Evolutionary conservation across 495 filamentous ascomycete species (phyloP).

Genomic region (Cenococcum geophilum): DNA sequence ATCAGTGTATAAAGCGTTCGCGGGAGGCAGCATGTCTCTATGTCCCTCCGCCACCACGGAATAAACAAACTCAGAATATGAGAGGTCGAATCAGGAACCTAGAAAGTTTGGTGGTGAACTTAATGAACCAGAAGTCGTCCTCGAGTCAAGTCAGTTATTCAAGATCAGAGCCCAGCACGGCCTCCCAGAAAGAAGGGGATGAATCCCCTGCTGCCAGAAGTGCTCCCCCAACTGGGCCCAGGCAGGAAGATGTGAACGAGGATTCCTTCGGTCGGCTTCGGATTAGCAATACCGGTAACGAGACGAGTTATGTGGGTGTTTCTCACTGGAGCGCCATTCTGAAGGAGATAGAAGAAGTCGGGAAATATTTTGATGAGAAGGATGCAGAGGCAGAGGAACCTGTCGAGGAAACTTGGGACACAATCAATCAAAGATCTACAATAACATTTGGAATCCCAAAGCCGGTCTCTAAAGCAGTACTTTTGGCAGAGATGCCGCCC

Average conservation of each 20-base stretch:
- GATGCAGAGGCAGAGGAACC: conserved; percentile 12
- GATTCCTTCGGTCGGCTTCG: conserved; percentile 84
- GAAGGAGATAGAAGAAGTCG: conserved; percentile 55
- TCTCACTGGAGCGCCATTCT: conserved; percentile 87
- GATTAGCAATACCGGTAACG: conserved; percentile 56
- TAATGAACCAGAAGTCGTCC: conserved; percentile 25
- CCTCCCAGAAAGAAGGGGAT: too few species aligned
- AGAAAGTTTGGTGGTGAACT: conserved; percentile 29
- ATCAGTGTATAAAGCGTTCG: conserved; percentile 39
- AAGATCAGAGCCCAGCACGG: conserved; percentile 4
- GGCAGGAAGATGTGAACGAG: conserved; percentile 65
- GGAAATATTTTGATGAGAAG: conserved; percentile 25
- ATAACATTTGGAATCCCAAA: conserved; percentile 30
- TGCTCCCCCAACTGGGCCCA: conserved; percentile 50
- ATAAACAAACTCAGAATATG: conserved; percentile 38
- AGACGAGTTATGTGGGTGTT: conserved; percentile 79
- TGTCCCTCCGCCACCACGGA: conserved; percentile 33
- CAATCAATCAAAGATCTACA: conserved; percentile 15
- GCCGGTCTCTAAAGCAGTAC: conserved; percentile 24
- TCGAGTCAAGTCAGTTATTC: background rate
- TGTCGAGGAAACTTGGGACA: conserved; percentile 17
- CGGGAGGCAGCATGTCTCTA: conserved; percentile 32
- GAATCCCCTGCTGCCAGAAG: too few species aligned
- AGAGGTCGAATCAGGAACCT: conserved; percentile 38
- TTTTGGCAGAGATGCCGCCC: conserved; percentile 34